Percentiles rank a stretch among this genome's conserved stretches.
Conservation (phyloP, 345 rosid species). For the Rhodamnia rubescens region DNA sequence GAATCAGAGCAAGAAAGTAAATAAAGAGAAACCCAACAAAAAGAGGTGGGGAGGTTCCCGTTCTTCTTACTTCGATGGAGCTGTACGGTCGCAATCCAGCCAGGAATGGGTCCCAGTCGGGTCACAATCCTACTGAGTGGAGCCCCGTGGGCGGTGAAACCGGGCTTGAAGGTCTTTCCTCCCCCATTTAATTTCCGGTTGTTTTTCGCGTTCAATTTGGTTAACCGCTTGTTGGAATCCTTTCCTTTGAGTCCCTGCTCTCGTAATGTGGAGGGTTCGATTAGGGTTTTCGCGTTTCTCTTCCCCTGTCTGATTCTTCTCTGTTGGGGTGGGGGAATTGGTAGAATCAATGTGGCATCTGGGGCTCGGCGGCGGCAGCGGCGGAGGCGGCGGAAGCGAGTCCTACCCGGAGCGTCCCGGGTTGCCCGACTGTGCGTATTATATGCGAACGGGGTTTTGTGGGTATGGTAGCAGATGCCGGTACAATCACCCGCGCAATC, state of each 20-base stretch:
- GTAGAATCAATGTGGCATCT: constrained; percentile 80
- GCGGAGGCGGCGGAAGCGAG: constrained; percentile 11
- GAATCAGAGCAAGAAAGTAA: background rate
- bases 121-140: constrained; percentile 43
- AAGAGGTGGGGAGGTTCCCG: background rate
- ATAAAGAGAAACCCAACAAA: background rate
- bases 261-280: constrained; percentile 10
- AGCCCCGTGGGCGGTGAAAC: constrained; percentile 35
- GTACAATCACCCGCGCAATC: constrained; percentile 92
- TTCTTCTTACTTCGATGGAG: constrained; percentile 29
- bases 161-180: constrained; percentile 47
- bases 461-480: constrained; percentile 80
- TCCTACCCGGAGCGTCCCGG: constrained; percentile 75
- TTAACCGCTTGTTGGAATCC: background rate
- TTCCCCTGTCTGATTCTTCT: background rate
- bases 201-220: background rate
- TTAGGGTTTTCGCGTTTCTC: constrained; percentile 19
- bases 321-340: background rate
- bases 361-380: constrained; percentile 35
- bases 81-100: constrained; percentile 55
- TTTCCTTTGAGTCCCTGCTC: constrained; percentile 5
- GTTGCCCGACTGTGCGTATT: constrained; percentile 83
- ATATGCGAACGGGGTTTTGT: constrained; percentile 88
- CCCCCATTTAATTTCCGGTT: constrained; percentile 3
- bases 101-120: constrained; percentile 49